Evolutionary conservation across 2,329 filamentous ascomycete species (phyloP), one percentile per base, ranked within the genome.

Genomic region (Lasiodiplodia hormozganensis): DNA sequence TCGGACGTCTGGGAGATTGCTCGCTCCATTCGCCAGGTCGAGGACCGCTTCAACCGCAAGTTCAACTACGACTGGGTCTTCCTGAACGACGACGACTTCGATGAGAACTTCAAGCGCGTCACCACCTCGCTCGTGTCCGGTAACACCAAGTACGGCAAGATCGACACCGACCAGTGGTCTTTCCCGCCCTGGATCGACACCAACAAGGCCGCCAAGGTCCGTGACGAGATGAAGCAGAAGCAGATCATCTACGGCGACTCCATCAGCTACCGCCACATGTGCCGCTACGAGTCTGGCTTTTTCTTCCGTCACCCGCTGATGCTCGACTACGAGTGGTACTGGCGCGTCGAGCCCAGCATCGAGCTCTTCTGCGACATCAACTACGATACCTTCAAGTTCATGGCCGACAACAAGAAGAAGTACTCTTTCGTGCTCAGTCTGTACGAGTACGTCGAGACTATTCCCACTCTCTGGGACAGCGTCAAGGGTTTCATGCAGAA

Each of bases 51-150:
- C 89, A 99, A 99, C 84, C 89, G 90, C 76, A 92, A 95, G 76
- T 98, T 92, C 85, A 90, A 97, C 84, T 99, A 99, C 82, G 95
- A 98, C 79, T 99, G 96, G 96, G 95, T 99, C 65, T 99, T 99
- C 84, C 85, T 99, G 70, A 99, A 99, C 82, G 96, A 99, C 79
- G 89, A 94, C 79, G 92, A 94, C 0, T 99, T 99, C 76, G 92
- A 97, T 77, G 92, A 92, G 3, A 90, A 89, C 11, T 99, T 99
- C 86, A 98, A 94, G 82, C 95, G 93, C 81, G 86, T 98, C 72
- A 99, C 96, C 4, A 87, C 87, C 4, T 90, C 93, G 1, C 87
- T 99, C 47, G 92, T 96, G n/a, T 98, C 95, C 14, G 96, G 96
- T 68, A 97, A 89, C 74, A 94, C 96, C 56, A 88, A 92, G 79